Percentiles rank a stretch among this genome's conserved stretches.
These are phyloP conservation scores for Piper longum DNA, from an alignment of 164 flowering plant species.

Conservation along the genomic window DNA sequence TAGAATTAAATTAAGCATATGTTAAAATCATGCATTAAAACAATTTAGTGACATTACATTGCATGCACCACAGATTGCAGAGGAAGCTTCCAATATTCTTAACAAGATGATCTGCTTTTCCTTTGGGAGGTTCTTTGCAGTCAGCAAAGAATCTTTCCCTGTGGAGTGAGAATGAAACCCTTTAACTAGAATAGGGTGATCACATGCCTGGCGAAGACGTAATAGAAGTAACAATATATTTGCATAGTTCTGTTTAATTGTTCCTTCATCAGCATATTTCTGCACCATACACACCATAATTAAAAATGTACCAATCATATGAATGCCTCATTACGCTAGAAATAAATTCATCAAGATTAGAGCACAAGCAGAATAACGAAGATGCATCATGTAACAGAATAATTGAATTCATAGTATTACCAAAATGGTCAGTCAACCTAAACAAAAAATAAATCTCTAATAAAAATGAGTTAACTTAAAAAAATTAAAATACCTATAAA, in stretches of 20 bases:
- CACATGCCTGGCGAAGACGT: constrained; percentile 99
- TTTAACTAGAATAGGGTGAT: constrained; percentile 83
- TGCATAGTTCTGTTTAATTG: constrained; percentile 92
- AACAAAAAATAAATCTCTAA: too few relatives aligned
- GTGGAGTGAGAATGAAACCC: constrained; percentile 44
- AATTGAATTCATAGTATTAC: too few relatives aligned
- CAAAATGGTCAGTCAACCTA: too few relatives aligned
- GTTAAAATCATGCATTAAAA: not conserved
- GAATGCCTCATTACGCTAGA: not conserved
- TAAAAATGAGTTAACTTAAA: too few relatives aligned
- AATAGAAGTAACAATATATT: constrained; percentile 91
- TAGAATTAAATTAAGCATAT: not conserved
- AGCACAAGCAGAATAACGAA: too few relatives aligned
- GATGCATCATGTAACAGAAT: too few relatives aligned
- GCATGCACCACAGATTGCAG: constrained; percentile 80
- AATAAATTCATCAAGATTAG: too few relatives aligned
- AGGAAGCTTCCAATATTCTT: constrained; percentile 52
- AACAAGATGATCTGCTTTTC: constrained; percentile 42
- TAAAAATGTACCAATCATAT: not conserved
- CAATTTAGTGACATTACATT: constrained; percentile 38
- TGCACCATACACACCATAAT: constrained; percentile 12
- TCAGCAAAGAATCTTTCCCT: constrained; percentile 45
- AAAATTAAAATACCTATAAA: too few relatives aligned
- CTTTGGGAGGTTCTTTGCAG: constrained; percentile 63
- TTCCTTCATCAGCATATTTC: constrained; percentile 96